These are phyloP conservation scores for Apiotrichum akiyoshidainum DNA, from an alignment of 1,284 basidiomycete species.

Conservation along the genomic window DNA sequence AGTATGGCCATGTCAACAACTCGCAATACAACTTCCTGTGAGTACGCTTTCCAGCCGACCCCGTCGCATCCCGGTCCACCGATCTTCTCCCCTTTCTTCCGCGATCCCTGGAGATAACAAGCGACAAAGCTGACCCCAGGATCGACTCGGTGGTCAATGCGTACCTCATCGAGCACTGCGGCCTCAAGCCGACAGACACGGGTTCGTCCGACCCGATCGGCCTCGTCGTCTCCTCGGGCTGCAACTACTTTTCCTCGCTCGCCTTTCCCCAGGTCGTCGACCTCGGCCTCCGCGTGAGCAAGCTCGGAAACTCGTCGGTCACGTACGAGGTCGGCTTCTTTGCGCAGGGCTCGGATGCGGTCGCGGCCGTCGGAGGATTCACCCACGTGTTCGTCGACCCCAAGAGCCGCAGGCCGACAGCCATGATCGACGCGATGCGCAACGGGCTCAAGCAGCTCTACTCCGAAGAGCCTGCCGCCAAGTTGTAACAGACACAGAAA, in stretches of 20 bases:
- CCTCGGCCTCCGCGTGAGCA: conserved; percentile 18
- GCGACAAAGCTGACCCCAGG: neutral
- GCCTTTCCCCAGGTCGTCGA: conserved; percentile 20
- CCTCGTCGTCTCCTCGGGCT: conserved; percentile 15
- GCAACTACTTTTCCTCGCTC: conserved; percentile 22
- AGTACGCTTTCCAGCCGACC: conserved; percentile 1
- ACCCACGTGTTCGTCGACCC: conserved; percentile 23
- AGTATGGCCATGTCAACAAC: conserved; percentile 24
- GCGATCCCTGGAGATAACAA: too few species aligned
- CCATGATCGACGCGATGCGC: conserved; percentile 17
- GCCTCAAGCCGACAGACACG: conserved; percentile 14
- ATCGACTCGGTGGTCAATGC: conserved; percentile 22
- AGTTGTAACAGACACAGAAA: conserved; percentile 1
- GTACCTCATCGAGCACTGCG: conserved; percentile 20
- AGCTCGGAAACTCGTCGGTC: conserved; percentile 18
- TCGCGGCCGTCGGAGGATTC: conserved; percentile 20
- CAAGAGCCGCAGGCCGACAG: conserved; percentile 11
- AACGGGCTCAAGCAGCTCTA: conserved; percentile 9
- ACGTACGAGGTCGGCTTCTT: conserved; percentile 23
- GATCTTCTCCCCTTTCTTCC: too few species aligned
- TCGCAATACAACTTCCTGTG: conserved; percentile 23
- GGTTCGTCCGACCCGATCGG: conserved; percentile 17
- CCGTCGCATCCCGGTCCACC: too few species aligned
- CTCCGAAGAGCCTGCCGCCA: neutral
- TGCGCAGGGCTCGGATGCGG: conserved; percentile 4